These are phyloP conservation scores for Fusarium palustre DNA, from an alignment of 2,329 filamentous ascomycete species.

Conservation along the genomic window DNA sequence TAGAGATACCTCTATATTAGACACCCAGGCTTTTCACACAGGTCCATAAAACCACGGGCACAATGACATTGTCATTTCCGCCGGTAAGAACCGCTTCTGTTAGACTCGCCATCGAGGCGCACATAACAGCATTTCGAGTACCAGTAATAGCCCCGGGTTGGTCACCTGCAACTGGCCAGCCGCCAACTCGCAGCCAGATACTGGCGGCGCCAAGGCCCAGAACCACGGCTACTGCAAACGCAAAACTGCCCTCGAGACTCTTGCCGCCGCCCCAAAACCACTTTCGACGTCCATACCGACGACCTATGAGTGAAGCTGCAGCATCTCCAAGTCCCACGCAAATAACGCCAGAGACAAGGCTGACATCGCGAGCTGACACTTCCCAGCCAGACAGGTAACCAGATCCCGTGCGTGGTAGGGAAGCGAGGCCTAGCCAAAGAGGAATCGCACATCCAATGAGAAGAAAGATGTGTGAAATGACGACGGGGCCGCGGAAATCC, in stretches of 20 bases:
- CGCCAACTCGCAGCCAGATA: constrained; percentile 79
- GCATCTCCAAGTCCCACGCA: constrained; percentile 97
- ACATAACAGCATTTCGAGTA: constrained; percentile 76
- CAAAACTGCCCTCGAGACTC: constrained; percentile 86
- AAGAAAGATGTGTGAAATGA: constrained; percentile 95
- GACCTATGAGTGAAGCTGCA: constrained; percentile 88
- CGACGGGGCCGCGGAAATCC: constrained; percentile 91
- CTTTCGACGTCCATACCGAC: constrained; percentile 86
- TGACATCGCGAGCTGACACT: constrained; percentile 77
- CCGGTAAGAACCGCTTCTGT: constrained; percentile 96
- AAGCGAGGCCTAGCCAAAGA: constrained; percentile 87
- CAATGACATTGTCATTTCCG: constrained; percentile 98
- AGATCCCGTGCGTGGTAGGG: constrained; percentile 67
- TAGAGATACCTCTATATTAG: constrained; percentile 49
- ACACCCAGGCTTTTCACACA: constrained; percentile 82
- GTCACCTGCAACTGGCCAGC: constrained; percentile 70
- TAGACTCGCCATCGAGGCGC: constrained; percentile 84
- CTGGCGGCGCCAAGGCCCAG: constrained; percentile 77
- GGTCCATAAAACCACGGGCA: constrained; percentile 92
- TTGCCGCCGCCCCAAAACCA: constrained; percentile 99
- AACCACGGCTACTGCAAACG: constrained; percentile 85
- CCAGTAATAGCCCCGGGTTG: constrained; percentile 53
- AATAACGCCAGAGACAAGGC: constrained; percentile 91
- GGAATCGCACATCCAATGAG: constrained; percentile 95
- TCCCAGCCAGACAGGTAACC: constrained; percentile 79